phyloP scores from a whole-genome alignment of 345 rosid genomes.

The Microcos paniculata region DNA sequence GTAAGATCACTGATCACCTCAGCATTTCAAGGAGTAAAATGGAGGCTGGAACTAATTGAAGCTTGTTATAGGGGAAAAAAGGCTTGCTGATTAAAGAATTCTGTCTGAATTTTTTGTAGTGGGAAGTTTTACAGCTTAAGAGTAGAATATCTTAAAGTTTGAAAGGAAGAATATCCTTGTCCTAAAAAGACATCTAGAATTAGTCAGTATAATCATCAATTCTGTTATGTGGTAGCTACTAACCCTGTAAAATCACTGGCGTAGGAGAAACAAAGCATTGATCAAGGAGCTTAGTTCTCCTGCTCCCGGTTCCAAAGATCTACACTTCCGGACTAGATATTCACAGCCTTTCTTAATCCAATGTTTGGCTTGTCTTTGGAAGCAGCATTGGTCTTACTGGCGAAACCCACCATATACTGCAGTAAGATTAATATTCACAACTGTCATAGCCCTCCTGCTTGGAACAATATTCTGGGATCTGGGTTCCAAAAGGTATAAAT shows the following conservation, averaged over 20 bases:
- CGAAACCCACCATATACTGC: conserved; percentile 52
- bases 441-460: conserved; percentile 49
- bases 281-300: conserved; percentile 46
- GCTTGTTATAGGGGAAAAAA: too few relatives aligned
- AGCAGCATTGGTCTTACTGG: conserved; percentile 61
- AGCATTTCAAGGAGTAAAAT: too few relatives aligned
- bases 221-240: background rate
- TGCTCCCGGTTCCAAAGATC: conserved; percentile 36
- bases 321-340: conserved; percentile 41
- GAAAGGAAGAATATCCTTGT: too few relatives aligned
- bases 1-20: conserved; percentile 24
- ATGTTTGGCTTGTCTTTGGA: conserved; percentile 56
- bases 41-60: background rate
- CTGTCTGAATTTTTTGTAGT: too few relatives aligned
- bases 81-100: background rate
- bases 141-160: too few relatives aligned
- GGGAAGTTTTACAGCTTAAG: too few relatives aligned
- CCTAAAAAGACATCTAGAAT: too few relatives aligned
- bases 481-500: conserved; percentile 49
- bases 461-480: conserved; percentile 67
- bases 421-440: conserved; percentile 49
- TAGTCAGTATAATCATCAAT: background rate
- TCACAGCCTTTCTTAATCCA: conserved; percentile 45
- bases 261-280: conserved; percentile 52
- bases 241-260: conserved; percentile 1